Evolutionary conservation across 2,329 filamentous ascomycete species (phyloP).

Genomic region (Talaromyces sp.): DNA sequence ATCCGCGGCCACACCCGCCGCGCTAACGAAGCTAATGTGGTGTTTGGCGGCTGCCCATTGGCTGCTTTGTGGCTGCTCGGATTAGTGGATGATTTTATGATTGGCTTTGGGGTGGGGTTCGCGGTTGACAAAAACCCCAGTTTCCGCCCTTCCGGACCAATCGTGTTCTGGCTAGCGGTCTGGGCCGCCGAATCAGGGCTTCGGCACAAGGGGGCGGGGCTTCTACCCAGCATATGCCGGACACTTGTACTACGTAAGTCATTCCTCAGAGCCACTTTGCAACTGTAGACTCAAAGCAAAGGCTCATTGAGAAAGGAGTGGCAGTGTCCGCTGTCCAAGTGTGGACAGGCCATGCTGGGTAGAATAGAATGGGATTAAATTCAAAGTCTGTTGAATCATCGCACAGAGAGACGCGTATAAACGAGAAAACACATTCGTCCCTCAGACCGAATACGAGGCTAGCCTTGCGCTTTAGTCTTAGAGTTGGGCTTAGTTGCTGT

Average conservation of each 20-base stretch:
- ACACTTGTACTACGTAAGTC: no score
- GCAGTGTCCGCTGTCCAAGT: no score
- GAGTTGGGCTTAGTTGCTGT: no score
- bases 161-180: neutral
- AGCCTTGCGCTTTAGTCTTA: neutral
- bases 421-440: no score
- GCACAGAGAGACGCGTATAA: no score
- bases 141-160: neutral
- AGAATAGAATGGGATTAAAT: no score
- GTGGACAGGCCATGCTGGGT: no score
- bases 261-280: no score
- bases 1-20: neutral
- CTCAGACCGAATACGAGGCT: no score
- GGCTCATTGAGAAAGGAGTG: no score
- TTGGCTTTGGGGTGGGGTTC: neutral
- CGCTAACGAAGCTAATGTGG: neutral
- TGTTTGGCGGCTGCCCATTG: neutral
- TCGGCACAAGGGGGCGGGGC: neutral
- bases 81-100: neutral
- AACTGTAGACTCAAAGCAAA: no score
- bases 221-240: neutral
- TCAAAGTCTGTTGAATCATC: no score
- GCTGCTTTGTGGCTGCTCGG: neutral
- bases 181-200: neutral
- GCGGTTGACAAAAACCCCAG: neutral